phyloP scores from a whole-genome alignment of 2,329 filamentous ascomycete genomes.

The Aspergillus alliaceus region DNA sequence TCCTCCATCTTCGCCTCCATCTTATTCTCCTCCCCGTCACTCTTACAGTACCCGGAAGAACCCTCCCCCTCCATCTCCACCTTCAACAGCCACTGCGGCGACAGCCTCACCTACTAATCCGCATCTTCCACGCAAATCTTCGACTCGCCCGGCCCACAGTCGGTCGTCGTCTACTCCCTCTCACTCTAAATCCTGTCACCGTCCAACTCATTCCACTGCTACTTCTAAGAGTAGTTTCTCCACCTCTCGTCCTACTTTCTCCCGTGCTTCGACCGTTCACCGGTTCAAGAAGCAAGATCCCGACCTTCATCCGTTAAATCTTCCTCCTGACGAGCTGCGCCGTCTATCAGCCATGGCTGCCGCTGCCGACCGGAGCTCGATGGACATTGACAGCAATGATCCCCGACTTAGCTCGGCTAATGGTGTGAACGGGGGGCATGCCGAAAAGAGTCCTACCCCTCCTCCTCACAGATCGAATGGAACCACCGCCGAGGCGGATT shows the following conservation, averaged over 20 bases:
- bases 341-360: slow-evolving; percentile 64
- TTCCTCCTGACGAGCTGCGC: slow-evolving; percentile 84
- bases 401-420: slow-evolving; percentile 49
- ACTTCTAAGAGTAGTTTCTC: slow-evolving; percentile 9
- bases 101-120: slow-evolving; percentile 6
- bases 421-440: slow-evolving; percentile 33
- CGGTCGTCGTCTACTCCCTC: slow-evolving; percentile 9
- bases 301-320: slow-evolving; percentile 83
- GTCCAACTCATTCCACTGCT: slow-evolving; percentile 10
- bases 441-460: slow-evolving; percentile 46
- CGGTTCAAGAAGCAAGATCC: slow-evolving; percentile 41
- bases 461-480: slow-evolving; percentile 52
- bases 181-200: slow-evolving; percentile 12
- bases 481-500: slow-evolving; percentile 74
- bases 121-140: slow-evolving; percentile 10
- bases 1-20: slow-evolving; percentile 7
- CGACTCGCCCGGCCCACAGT: slow-evolving; percentile 7
- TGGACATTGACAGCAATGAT: slow-evolving; percentile 72
- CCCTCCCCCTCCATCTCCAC: slow-evolving; percentile 8
- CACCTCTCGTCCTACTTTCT: slow-evolving; percentile 20
- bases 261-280: slow-evolving; percentile 15
- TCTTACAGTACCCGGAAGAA: slow-evolving; percentile 3
- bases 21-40: slow-evolving; percentile 6
- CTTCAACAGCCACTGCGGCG: slow-evolving; percentile 3
- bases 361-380: slow-evolving; percentile 58